phyloP scores from a whole-genome alignment of 805 yeast species.

The Limtongozyma cylindracea region DNA sequence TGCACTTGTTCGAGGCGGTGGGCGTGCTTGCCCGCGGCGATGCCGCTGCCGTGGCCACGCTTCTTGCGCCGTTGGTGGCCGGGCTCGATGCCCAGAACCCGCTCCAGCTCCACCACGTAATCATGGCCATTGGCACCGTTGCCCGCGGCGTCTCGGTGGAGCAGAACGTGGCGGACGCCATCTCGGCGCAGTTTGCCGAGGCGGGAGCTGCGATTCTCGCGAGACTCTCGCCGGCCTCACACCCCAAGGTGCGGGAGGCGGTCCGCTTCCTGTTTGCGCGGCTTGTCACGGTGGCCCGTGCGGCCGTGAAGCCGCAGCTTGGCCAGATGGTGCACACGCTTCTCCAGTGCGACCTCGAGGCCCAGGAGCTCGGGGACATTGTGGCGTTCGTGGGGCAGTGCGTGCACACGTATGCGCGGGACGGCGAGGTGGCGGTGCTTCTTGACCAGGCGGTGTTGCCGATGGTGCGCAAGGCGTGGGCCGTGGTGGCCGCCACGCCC shows the following conservation, averaged over 20 bases:
- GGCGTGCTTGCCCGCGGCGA: conserved; percentile 56
- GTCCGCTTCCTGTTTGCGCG: conserved; percentile 74
- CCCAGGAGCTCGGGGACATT: conserved; percentile 54
- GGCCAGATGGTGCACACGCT: conserved; percentile 44
- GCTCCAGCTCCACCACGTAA: conserved; percentile 61
- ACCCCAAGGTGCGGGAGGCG: conserved; percentile 76
- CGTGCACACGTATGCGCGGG: conserved; percentile 46
- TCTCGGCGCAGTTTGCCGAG: too few species aligned
- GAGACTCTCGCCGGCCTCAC: too few species aligned
- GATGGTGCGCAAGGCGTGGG: conserved; percentile 37
- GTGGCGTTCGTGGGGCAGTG: conserved; percentile 73
- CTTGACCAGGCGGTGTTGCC: conserved; percentile 54
- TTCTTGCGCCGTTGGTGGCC: conserved; percentile 52
- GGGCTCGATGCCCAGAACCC: conserved; percentile 36
- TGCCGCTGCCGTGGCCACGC: conserved; percentile 25
- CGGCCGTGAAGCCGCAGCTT: conserved; percentile 17
- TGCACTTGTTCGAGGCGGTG: conserved; percentile 64
- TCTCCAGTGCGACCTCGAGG: conserved; percentile 25
- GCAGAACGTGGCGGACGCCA: conserved; percentile 24
- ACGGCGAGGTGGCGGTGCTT: conserved; percentile 45
- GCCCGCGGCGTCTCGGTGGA: conserved; percentile 58
- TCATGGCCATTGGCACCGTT: conserved; percentile 77
- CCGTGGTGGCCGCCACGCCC: conserved; percentile 11
- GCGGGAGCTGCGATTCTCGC: too few species aligned
- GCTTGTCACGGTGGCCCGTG: conserved; percentile 46